A percentile compares a stretch with the other conserved stretches of the same genome.
Conservation (phyloP, 169 alveolate genomes). For the Sarcocystis neurona region DNA sequence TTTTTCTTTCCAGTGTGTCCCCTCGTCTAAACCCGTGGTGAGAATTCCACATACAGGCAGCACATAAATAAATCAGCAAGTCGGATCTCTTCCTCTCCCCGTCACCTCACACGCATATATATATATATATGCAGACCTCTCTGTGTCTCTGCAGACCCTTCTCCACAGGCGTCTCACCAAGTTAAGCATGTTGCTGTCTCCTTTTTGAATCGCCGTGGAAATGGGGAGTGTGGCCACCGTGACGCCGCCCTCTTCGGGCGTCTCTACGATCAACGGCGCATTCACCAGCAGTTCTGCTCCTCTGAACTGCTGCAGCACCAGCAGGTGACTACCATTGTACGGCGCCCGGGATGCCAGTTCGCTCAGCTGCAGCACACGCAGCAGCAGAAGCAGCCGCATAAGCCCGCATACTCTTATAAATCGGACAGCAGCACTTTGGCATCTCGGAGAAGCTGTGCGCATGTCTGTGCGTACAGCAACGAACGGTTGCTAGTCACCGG, state of each 20-base stretch:
- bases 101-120: no score
- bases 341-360: slow-evolving; percentile 73
- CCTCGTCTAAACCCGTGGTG: no score
- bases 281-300: slow-evolving; percentile 86
- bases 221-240: slow-evolving; percentile 86
- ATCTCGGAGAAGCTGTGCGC: no score
- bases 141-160: background rate
- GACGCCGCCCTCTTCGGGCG: slow-evolving; percentile 77
- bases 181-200: slow-evolving; percentile 76
- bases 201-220: slow-evolving; percentile 79
- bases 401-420: no score
- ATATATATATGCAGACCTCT: background rate
- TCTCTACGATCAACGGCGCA: slow-evolving; percentile 80
- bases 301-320: slow-evolving; percentile 72
- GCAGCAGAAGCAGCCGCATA: background rate
- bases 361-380: slow-evolving; percentile 55
- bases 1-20: no score
- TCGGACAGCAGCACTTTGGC: no score
- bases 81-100: background rate
- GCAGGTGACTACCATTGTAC: slow-evolving; percentile 71
- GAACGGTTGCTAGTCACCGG: no score
- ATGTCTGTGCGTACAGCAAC: no score
- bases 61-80: background rate
- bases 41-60: no score
- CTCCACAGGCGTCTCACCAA: slow-evolving; percentile 67